phyloP scores from a whole-genome alignment of 257 asterid species.

The Ocimum tenuiflorum region DNA sequence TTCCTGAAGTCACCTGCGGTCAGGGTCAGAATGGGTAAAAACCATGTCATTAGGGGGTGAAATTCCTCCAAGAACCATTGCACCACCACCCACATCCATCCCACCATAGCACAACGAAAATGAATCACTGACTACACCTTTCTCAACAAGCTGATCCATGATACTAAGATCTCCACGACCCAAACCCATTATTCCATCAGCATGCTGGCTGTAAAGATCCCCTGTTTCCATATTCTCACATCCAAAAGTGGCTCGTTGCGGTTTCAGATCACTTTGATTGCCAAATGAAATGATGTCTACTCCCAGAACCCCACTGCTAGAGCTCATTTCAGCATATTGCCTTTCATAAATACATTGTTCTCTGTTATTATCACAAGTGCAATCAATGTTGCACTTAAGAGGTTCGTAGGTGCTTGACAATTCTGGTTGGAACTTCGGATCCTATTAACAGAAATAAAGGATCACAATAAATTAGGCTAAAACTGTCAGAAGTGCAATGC shows the following conservation, averaged over 20 bases:
- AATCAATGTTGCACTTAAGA: constrained; percentile 78
- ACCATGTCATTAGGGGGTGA: constrained; percentile 74
- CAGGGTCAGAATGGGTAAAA: constrained; percentile 71
- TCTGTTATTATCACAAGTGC: constrained; percentile 66
- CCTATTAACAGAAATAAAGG: constrained; percentile 34
- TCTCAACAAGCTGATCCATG: constrained; percentile 92
- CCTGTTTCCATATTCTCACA: constrained; percentile 97
- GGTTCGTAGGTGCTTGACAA: constrained; percentile 68
- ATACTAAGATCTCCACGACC: constrained; percentile 98
- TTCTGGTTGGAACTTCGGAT: constrained; percentile 87
- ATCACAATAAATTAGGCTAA: neutral
- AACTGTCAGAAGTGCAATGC: too few relatives aligned
- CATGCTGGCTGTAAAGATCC: constrained; percentile 94
- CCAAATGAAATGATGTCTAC: constrained; percentile 94
- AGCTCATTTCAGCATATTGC: constrained; percentile 97
- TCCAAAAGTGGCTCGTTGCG: constrained; percentile 92
- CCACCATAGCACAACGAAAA: constrained; percentile 98
- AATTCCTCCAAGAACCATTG: constrained; percentile 96
- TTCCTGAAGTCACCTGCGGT: constrained; percentile 70
- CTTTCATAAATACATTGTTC: constrained; percentile 76
- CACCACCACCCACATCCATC: constrained; percentile 98
- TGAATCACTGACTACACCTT: constrained; percentile 78
- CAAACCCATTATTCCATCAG: constrained; percentile 98
- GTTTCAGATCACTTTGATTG: constrained; percentile 70
- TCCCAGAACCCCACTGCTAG: constrained; percentile 95